These are phyloP conservation scores for Ophiosphaerella herpotricha DNA, from an alignment of 2,329 filamentous ascomycete genomes.

Conservation along the genomic window DNA sequence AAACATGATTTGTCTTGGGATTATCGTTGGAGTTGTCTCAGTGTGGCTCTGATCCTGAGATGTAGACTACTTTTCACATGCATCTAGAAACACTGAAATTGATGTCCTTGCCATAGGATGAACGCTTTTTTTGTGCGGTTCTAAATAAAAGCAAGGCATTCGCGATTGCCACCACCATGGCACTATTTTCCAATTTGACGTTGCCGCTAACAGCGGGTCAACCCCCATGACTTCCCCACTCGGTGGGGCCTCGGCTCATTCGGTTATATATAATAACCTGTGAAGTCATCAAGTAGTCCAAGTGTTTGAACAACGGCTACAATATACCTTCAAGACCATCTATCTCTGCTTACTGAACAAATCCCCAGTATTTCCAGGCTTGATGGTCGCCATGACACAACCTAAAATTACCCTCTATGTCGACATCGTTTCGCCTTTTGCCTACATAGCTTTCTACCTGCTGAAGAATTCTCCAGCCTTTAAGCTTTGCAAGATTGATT, in stretches of 20 bases:
- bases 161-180: no score
- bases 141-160: no score
- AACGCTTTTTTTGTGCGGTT: no score
- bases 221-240: slow-evolving; percentile 1
- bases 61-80: no score
- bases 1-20: no score
- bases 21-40: no score
- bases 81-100: no score
- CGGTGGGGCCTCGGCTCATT: slow-evolving; percentile 1
- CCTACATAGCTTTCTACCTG: slow-evolving; percentile 63
- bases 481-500: slow-evolving; percentile 58
- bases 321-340: no score
- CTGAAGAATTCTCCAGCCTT: slow-evolving; percentile 62
- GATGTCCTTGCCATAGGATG: no score
- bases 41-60: no score
- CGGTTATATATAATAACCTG: not conserved
- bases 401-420: slow-evolving; percentile 62
- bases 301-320: no score
- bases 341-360: not conserved
- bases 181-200: no score
- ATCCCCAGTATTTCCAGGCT: not conserved
- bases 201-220: not conserved
- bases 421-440: slow-evolving; percentile 65
- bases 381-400: slow-evolving; percentile 45
- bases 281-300: slow-evolving; percentile 4